These are phyloP conservation scores for Suillus americanus DNA, from an alignment of 768 basidiomycete genomes.

Conservation along the genomic window DNA sequence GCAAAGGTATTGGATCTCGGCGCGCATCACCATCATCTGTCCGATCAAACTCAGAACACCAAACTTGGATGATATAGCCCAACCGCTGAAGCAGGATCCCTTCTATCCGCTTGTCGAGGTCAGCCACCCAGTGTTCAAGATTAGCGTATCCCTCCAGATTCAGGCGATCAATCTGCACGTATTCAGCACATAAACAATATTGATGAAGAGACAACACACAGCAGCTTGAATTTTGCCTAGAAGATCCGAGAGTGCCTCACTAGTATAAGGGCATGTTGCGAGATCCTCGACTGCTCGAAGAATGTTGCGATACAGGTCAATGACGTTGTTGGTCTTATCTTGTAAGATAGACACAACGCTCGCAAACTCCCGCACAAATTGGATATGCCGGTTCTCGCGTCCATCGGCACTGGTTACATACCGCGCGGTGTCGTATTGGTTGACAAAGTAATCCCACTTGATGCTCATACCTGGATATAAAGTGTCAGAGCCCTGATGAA, in stretches of 20 bases:
- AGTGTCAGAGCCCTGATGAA: neutral
- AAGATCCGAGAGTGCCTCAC: constrained; percentile 78
- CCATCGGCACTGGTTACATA: constrained; percentile 75
- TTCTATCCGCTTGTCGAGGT: constrained; percentile 83
- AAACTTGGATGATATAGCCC: constrained; percentile 74
- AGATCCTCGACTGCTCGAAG: constrained; percentile 84
- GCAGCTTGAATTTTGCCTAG: constrained; percentile 81
- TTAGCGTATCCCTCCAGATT: constrained; percentile 96
- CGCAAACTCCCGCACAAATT: constrained; percentile 94
- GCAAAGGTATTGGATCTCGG: constrained; percentile 47
- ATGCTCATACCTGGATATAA: constrained; percentile 78
- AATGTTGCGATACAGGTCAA: constrained; percentile 89
- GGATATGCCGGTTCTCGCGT: constrained; percentile 83
- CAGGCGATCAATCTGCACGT: constrained; percentile 80
- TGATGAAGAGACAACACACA: constrained; percentile 42
- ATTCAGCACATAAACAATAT: neutral
- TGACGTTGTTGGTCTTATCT: constrained; percentile 94
- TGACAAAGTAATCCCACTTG: constrained; percentile 96
- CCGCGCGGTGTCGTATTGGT: constrained; percentile 83
- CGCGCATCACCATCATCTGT: constrained; percentile 66
- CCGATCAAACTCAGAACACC: constrained; percentile 86
- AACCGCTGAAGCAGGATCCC: constrained; percentile 74
- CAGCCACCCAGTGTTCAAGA: constrained; percentile 88
- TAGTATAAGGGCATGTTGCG: constrained; percentile 79
- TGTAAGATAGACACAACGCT: constrained; percentile 90